Evolutionary conservation across 2,329 filamentous ascomycete species (phyloP).

Genomic region (Aspergillus phoenicis): DNA sequence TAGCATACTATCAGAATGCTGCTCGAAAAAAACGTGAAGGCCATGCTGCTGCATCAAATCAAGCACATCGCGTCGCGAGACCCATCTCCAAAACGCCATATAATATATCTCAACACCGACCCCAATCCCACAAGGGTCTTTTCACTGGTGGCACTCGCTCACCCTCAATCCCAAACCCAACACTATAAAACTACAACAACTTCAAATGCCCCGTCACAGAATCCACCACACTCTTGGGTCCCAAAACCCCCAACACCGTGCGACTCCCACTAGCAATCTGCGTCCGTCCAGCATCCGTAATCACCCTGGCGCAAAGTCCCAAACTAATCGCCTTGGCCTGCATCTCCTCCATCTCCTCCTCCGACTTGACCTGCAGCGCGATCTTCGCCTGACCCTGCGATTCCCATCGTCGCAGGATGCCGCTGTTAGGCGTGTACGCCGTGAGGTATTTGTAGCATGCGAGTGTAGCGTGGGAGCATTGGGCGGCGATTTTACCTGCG

Average conservation of each 20-base stretch:
- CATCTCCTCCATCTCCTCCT: constrained; percentile 75
- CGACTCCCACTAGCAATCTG: constrained; percentile 93
- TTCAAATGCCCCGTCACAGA: constrained; percentile 82
- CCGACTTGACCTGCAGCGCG: constrained; percentile 82
- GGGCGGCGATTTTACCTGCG: constrained; percentile 94
- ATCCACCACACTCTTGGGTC: constrained; percentile 84
- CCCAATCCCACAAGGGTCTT: too few relatives aligned
- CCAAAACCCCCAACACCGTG: constrained; percentile 83
- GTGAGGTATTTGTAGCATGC: constrained; percentile 91
- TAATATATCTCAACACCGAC: neutral
- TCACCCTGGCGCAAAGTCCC: constrained; percentile 84
- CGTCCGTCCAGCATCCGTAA: constrained; percentile 93
- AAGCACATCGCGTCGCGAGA: neutral
- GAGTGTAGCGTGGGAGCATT: constrained; percentile 93
- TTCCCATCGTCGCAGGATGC: constrained; percentile 83
- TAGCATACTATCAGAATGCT: too few relatives aligned
- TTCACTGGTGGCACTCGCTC: too few relatives aligned
- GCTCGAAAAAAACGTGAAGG: too few relatives aligned
- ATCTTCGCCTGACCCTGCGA: constrained; percentile 86
- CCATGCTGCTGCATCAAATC: neutral
- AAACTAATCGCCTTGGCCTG: constrained; percentile 79
- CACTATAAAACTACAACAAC: constrained; percentile 61
- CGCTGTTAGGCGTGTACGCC: constrained; percentile 54
- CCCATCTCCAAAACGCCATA: too few relatives aligned
- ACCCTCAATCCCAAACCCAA: too few relatives aligned